Conservation (phyloP, 2,329 filamentous ascomycete genomes). For the Fragosphaeria purpurea region DNA sequence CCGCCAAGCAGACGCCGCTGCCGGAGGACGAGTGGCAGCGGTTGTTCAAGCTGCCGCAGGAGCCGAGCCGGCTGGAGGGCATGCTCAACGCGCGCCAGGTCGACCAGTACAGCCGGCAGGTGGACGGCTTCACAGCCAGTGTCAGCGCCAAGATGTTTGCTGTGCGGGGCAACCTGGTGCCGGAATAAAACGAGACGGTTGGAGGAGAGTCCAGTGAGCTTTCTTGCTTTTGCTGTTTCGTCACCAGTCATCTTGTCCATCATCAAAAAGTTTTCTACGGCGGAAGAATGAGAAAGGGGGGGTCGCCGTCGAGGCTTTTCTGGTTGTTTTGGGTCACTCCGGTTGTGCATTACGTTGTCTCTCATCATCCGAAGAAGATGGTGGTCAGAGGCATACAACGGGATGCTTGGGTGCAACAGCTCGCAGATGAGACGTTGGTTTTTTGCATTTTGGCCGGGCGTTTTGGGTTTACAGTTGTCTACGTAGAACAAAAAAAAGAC, state of each 20-base stretch:
- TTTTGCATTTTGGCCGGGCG: conserved; percentile 5
- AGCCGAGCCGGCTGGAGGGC: conserved; percentile 85
- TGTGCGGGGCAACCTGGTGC: conserved; percentile 61
- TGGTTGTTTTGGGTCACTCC: no score
- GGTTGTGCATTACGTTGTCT: no score
- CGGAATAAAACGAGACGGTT: conserved; percentile 43
- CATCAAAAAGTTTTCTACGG: conserved; percentile 6
- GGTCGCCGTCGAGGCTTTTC: no score
- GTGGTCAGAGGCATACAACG: no score
- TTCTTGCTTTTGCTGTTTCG: not conserved
- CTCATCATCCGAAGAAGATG: no score
- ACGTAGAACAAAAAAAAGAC: conserved; percentile 3
- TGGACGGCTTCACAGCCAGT: conserved; percentile 88
- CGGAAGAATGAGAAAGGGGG: no score
- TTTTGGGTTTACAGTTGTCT: conserved; percentile 2
- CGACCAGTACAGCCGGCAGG: conserved; percentile 94
- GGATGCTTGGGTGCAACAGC: not conserved
- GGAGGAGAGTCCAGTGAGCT: not conserved
- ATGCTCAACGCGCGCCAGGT: conserved; percentile 94
- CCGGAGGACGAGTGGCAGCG: conserved; percentile 98
- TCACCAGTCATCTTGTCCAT: not conserved
- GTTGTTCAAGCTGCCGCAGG: conserved; percentile 93
- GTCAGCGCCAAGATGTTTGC: conserved; percentile 98
- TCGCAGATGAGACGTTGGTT: no score
- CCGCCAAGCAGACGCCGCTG: conserved; percentile 78